Evolutionary conservation across 2,329 filamentous ascomycete genomes (phyloP), one percentile per base, ranked within the genome.

Genomic region (Ophiobolus disseminans): DNA sequence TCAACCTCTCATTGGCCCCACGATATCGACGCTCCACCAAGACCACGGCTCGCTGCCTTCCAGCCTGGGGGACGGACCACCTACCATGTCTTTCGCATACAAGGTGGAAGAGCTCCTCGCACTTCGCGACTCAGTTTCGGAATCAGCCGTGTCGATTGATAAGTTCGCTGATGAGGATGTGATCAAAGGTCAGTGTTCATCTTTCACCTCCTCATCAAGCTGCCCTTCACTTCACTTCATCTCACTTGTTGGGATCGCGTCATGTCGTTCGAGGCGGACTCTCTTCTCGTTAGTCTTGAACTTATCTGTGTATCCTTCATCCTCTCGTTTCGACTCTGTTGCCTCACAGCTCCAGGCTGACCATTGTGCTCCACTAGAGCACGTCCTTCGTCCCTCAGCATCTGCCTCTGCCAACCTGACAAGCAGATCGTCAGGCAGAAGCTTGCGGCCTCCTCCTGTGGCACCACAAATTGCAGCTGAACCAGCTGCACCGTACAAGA

Each of bases 51-150:
- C 46, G 44, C 47, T 48, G 42, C 40, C 45, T 42, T 22, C 46
- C 40, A 23, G 38, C 21, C 44, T 28, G 36, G 35, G 52, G 45
- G 45, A 49, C 53, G 32, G 31, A 43, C 23, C 40, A 39, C 20
- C 48, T 23, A 43, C 38, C 31, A 72, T 73, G 69, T 68, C 69
- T 41, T 52, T 65, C 32, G 65, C 67, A 52, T 75, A 75, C 60
- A 74, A 70, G 45, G 71, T 74, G 8, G 73, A 74, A 45, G 72
- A 76, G 57, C 61, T 76, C 8, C 66, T 76, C 26, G 73, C 73
- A 35, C 61, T 76, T 26, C 62, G 73, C 35, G 70, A 72, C 48
- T 75, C 73, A 1, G 71, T 73, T 2, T 74, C 73, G 7, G 73
- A 75, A 55, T 75, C 73, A 22, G 69, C 73, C 9, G 72, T 75